Percentiles rank a stretch among this genome's conserved stretches.
Conservation (phyloP, 2,329 filamentous ascomycete species). For the Dactylellina leptospora region DNA sequence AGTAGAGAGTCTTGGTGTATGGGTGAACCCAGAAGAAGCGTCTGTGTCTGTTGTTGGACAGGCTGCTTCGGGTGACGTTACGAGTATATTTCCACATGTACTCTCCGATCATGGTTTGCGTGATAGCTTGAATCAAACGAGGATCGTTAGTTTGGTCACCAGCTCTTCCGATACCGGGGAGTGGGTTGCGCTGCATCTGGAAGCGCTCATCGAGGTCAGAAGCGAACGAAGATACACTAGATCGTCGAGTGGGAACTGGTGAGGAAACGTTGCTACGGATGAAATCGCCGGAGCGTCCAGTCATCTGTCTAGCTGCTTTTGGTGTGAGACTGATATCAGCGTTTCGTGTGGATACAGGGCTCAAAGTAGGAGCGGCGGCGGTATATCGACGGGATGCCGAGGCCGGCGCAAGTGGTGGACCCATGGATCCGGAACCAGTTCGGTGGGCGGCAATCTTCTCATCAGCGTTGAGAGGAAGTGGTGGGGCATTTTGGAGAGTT, state of each 20-base stretch:
- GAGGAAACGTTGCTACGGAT: conserved; percentile 60
- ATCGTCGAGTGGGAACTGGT: conserved; percentile 70
- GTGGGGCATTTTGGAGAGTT: conserved; percentile 59
- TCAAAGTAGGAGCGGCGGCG: conserved; percentile 53
- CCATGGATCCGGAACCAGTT: conserved; percentile 70
- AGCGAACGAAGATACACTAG: conserved; percentile 92
- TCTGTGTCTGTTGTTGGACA: conserved; percentile 88
- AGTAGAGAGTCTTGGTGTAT: conserved; percentile 94
- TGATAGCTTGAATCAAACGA: conserved; percentile 98
- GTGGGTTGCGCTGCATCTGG: conserved; percentile 71
- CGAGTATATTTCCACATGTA: conserved; percentile 99
- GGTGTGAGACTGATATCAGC: conserved; percentile 28
- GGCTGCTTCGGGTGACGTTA: conserved; percentile 85
- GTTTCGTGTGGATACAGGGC: conserved; percentile 49
- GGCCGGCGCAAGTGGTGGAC: conserved; percentile 82
- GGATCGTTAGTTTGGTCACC: conserved; percentile 73
- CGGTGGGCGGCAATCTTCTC: conserved; percentile 82
- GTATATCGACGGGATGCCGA: conserved; percentile 68
- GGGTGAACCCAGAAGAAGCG: conserved; percentile 99
- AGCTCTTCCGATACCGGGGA: conserved; percentile 49
- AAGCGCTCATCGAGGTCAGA: conserved; percentile 93
- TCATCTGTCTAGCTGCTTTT: conserved; percentile 28
- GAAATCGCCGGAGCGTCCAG: conserved; percentile 57
- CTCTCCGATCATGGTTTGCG: conserved; percentile 99
- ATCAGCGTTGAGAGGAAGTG: conserved; percentile 82